phyloP scores from a whole-genome alignment of 2,329 filamentous ascomycete species.

The Beauveria scarabaeidicola region DNA sequence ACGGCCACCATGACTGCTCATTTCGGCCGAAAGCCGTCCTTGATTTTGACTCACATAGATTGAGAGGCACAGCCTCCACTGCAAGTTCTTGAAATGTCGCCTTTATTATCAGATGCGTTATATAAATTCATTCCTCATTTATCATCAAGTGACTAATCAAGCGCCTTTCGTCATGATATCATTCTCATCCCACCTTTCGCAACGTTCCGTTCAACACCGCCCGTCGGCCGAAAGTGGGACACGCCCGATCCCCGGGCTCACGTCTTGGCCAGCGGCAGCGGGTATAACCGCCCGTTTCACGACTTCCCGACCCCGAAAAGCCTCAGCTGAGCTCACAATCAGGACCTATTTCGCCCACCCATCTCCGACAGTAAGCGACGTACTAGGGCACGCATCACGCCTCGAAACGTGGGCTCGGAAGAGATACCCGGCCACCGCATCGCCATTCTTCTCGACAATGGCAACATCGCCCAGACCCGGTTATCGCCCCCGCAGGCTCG shows the following conservation, averaged over 20 bases:
- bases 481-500: background rate
- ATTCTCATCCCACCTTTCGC: background rate
- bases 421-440: background rate
- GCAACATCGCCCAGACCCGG: constrained; percentile 5
- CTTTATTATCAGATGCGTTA: too few relatives aligned
- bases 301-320: background rate
- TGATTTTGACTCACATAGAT: too few relatives aligned
- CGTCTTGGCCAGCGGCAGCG: background rate
- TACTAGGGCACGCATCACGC: background rate
- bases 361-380: background rate
- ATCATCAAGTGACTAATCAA: background rate
- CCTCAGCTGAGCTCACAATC: background rate
- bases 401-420: background rate
- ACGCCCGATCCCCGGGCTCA: background rate
- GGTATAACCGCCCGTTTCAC: background rate
- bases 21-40: too few relatives aligned
- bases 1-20: too few relatives aligned
- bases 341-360: background rate
- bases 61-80: too few relatives aligned
- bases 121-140: background rate
- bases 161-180: background rate
- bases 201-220: background rate
- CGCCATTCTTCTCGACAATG: background rate
- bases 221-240: background rate
- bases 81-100: too few relatives aligned